Base-by-base conservation (phyloP, 345 rosid genomes). In the Angophora floribunda region DNA sequence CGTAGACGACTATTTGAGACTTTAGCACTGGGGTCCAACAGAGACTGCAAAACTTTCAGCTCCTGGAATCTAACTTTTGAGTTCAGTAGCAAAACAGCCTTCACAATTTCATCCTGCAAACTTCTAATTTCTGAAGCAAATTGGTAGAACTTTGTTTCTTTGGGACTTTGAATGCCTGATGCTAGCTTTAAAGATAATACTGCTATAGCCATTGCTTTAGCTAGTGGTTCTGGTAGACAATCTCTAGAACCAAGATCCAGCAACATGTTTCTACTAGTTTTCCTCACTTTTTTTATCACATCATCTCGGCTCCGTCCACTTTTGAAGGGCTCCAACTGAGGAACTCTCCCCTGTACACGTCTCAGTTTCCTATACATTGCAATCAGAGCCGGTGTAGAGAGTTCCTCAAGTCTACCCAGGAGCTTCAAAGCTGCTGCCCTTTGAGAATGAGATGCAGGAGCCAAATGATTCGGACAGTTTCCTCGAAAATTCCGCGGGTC, bases 341-440 rank as follows among this genome's bases (percentile, higher is more conserved):
- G 97, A 67, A 91, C 91, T 67, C 59, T 55, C 17, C 85, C 90
- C 61, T 91, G 91, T 28, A 88, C 80, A 82, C 93, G 93, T 89
- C 92, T 92, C 88, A 97, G 97, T 90, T 94, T 96, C 94, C 96
- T 94, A 79, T 84, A 90, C 98, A 96, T 97, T 44, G 98, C 95
- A 91, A 86, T 65, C 88, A 97, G 86, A 61, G 96, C 89, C 55
- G 90, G 91, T 30, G 89, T 61, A 65, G 98, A 93, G 88, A 96
- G 93, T 44, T 90, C 92, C 87, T 92, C 93, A 52, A 97, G 95
- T 90, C 91, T 91, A 59, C 90, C 89, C 88, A 97, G 89, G 75
- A 95, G 70, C 87, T 91, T 92, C 67, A 86, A 41, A 41, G 92
- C 94, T 86, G 94, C 92, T 88, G 89, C 92, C 89, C 86, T 89